A percentile compares a stretch with the other conserved stretches of the same genome.
These are phyloP conservation scores for Setaria viridis DNA, from an alignment of 202 grass and related monocot genomes.

Conservation along the genomic window DNA sequence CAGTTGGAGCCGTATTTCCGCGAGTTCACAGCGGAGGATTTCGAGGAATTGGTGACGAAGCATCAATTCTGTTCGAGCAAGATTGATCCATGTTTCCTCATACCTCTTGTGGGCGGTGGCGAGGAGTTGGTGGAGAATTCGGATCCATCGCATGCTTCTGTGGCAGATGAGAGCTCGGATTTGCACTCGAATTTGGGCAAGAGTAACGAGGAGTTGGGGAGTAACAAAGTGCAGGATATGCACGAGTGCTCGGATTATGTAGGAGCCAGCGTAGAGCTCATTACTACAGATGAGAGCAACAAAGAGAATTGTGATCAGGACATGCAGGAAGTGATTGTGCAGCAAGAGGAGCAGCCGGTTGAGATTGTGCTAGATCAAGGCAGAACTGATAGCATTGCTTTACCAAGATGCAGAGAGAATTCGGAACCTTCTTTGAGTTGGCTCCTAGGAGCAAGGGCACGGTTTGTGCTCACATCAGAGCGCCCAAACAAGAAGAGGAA, in stretches of 20 bases:
- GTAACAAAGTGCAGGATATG: constrained; percentile 22
- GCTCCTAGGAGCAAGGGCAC: constrained; percentile 68
- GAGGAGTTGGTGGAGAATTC: constrained; percentile 11
- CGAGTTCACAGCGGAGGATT: constrained; percentile 56
- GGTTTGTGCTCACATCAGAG: constrained; percentile 85
- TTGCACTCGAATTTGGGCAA: constrained; percentile 39
- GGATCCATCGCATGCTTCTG: constrained; percentile 16
- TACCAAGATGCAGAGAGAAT: constrained; percentile 10
- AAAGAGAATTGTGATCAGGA: constrained; percentile 40
- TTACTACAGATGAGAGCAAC: constrained; percentile 17
- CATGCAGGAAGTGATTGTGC: constrained; percentile 56
- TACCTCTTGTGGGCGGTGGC: constrained; percentile 56
- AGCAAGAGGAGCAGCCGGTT: constrained; percentile 47
- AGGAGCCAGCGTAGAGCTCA: constrained; percentile 32
- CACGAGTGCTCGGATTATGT: constrained; percentile 39
- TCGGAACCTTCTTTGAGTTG: constrained; percentile 57
- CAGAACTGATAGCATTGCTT: constrained; percentile 12
- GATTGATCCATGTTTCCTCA: constrained; percentile 63
- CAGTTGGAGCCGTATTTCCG: constrained; percentile 79
- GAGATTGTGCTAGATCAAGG: constrained; percentile 47
- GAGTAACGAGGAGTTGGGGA: constrained; percentile 39
- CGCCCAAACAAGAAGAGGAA: constrained; percentile 96
- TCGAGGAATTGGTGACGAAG: constrained; percentile 56
- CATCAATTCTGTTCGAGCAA: constrained; percentile 31
- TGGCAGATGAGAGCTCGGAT: constrained; percentile 42